Base-by-base conservation (phyloP, 345 rosid genomes). In the Lepidium didymum region DNA sequence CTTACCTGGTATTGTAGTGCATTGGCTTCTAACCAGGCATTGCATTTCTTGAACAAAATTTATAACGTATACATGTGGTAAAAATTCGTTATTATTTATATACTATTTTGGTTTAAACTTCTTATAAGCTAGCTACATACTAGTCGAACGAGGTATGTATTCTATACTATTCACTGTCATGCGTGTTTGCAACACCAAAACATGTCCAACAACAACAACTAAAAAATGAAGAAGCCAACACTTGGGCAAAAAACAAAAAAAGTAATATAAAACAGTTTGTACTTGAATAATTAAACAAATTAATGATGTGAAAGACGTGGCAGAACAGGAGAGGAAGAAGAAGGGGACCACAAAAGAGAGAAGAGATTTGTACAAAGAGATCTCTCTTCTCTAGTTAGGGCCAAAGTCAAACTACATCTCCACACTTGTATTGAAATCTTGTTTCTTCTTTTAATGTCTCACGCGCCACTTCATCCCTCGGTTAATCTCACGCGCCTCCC, bases 351-450 rank as follows among this genome's bases (percentile, higher is more conserved):
- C 73, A 58, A 64, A 57, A 64, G 60, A 64, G 57, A 60, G 50
- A n/a, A 38, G 25, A 51, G 36, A n/a, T n/a, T 61, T 38, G n/a
- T 19, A 44, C 42, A 5, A 27, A 5, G 31, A 72, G 67, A 66
- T n/a, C n/a, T 67, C 68, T 66, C 54, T 43, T 27, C 0, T 27
- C 1, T 27, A 4, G 5, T 34, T 59, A 25, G 63, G 44, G 27
- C 58, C 45, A 62, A 74, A 74, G 78, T 74, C 78, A 74, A 74
- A 74, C 77, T 25, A 67, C 77, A 58, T 57, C 56, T 58, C 72
- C 14, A 65, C 56, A 42, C 67, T 73, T 61, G 16, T 15, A n/a
- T 67, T 62, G 51, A 73, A 57, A 21, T 4, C 51, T 38, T 56
- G 60, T 40, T 56, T 56, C 31, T 33, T 56, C 27, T 40, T 56